A percentile compares a stretch with the other conserved stretches of the same genome.
Evolutionary conservation across 2,329 filamentous ascomycete species (phyloP).

Genomic region (Ustulina deusta): DNA sequence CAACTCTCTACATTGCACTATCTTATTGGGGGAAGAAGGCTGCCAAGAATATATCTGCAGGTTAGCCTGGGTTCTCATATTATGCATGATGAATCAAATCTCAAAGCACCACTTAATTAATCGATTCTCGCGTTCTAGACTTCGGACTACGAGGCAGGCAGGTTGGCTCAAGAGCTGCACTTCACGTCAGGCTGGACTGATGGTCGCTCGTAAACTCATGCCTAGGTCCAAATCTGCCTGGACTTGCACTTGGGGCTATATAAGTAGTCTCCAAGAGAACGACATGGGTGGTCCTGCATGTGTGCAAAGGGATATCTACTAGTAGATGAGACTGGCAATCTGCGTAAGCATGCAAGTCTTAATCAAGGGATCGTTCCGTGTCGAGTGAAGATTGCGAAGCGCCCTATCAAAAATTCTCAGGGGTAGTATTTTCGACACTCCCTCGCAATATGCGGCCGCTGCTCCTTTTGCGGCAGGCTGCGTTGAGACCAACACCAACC

Average conservation of each 20-base stretch:
- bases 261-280: not conserved
- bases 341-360: constrained; percentile 22
- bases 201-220: not conserved
- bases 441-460: no score
- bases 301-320: not conserved
- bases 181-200: constrained; percentile 1
- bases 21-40: not conserved
- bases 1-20: not conserved
- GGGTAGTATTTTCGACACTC: constrained; percentile 2
- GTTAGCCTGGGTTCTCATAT: not conserved
- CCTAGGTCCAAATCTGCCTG: constrained; percentile 9
- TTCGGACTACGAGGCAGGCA: not conserved
- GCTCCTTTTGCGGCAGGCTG: no score
- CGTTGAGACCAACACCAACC: constrained; percentile 5
- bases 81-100: not conserved
- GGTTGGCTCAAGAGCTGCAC: constrained; percentile 4
- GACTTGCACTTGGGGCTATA: not conserved
- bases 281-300: constrained; percentile 10
- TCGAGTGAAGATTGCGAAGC: not conserved
- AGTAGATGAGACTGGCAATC: constrained; percentile 5
- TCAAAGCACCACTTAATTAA: not conserved
- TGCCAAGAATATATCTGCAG: no score
- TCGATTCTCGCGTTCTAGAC: not conserved
- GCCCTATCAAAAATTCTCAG: not conserved
- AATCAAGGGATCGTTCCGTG: not conserved